Evolutionary conservation across 345 rosid genomes (phyloP), one percentile per base, ranked within the genome.

Genomic region (Salix viminalis): DNA sequence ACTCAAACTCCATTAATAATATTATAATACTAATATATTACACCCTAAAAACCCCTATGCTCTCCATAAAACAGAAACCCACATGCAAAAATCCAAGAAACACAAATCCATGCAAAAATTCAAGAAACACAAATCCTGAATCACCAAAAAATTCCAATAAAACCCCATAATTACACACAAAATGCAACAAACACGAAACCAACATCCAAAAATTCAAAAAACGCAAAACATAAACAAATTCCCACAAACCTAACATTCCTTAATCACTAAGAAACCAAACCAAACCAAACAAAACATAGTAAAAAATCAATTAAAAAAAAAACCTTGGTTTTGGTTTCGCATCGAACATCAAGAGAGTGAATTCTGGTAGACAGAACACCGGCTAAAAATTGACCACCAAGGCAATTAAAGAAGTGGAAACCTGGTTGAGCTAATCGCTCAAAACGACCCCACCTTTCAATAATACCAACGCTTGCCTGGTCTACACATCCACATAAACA

Each of bases 241-340:
- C 64, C 28, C 64, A 58, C 64, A 58, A 10, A 58, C 5, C 28
- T n/a, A n/a, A 58, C 64, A 58, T 58, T 58, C 64, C 64, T n/a
- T 58, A 58, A 58, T 58, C 28, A 1, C 2, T 13, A 58, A 23
- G 64, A 58, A 58, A 58, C 15, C 64, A 58, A 58, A 56, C 14
- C 28, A 34, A 34, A 7, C 39, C 14, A n/a, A n/a, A 46, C 28
- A 24, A 41, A 56, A 42, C 11, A 5, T 1, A 56, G 60, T 21
- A 1, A 28, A 30, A 36, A 14, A 34, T 52, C 21, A 52, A 52
- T 34, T 19, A 2, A 68, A 13, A 21, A 21, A 7, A 1, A 5
- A 75, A 89, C 97, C 97, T 94, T 96, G 77, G 97, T 92, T 80
- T 96, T 96, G 86, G 98, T 96, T 76, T 96, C 98, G 83, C 92